Evolutionary conservation across 2,329 filamentous ascomycete genomes (phyloP).

Genomic region (Penicillium sp.): DNA sequence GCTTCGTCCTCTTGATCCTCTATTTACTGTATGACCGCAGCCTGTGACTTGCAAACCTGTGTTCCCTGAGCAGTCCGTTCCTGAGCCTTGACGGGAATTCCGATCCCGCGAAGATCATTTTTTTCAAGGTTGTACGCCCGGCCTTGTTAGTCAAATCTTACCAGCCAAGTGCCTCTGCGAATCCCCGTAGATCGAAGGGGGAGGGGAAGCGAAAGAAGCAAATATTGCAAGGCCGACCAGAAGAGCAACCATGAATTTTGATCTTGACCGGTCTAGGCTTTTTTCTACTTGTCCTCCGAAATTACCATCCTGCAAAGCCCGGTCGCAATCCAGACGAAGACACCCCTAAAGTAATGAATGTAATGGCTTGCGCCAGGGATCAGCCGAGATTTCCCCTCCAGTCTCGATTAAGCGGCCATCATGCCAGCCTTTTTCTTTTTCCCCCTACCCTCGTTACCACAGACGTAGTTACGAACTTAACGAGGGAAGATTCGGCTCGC

Average conservation of each 20-base stretch:
- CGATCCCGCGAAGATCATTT: background rate
- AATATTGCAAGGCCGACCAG: conserved; percentile 21
- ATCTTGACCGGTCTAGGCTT: conserved; percentile 34
- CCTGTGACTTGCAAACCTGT: conserved; percentile 13
- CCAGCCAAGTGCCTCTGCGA: background rate
- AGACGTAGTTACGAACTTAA: background rate
- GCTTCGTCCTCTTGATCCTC: conserved; percentile 1
- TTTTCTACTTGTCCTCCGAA: conserved; percentile 31
- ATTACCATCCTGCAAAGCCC: conserved; percentile 6
- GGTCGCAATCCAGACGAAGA: conserved; percentile 6
- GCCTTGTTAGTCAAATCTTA: background rate
- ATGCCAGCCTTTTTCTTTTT: background rate
- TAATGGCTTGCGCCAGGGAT: conserved; percentile 13
- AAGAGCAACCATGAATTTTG: conserved; percentile 24
- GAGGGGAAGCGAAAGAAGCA: conserved; percentile 25
- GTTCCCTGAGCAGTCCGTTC: conserved; percentile 20
- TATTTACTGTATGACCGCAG: background rate
- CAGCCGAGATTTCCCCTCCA: conserved; percentile 15
- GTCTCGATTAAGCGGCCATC: background rate
- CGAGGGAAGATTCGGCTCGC: background rate
- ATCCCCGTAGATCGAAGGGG: conserved; percentile 2
- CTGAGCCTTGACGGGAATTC: conserved; percentile 20
- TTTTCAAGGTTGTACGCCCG: background rate
- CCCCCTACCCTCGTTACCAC: background rate
- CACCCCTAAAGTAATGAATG: background rate